A percentile compares a stretch with the other conserved stretches of the same genome.
These are phyloP conservation scores for Penicillium sp. DNA, from an alignment of 2,329 filamentous ascomycete genomes.

Conservation along the genomic window DNA sequence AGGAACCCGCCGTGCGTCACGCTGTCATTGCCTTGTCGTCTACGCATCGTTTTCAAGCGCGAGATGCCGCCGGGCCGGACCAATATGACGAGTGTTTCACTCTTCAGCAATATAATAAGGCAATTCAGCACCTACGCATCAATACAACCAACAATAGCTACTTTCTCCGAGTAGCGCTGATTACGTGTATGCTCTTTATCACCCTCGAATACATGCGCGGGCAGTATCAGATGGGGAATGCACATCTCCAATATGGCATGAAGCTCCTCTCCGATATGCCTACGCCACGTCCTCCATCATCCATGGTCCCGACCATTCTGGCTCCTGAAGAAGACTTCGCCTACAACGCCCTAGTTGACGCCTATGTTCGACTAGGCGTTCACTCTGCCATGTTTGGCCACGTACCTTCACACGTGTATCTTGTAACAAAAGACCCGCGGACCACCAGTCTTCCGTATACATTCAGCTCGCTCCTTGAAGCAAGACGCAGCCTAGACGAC, in stretches of 20 bases:
- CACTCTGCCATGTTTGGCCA: constrained; percentile 30
- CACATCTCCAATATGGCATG: constrained; percentile 34
- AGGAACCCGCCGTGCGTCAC: constrained; percentile 44
- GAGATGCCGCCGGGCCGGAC: constrained; percentile 3
- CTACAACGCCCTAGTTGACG: constrained; percentile 22
- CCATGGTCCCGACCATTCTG: constrained; percentile 13
- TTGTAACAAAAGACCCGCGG: constrained; percentile 10
- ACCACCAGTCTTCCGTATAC: constrained; percentile 7
- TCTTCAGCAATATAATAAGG: constrained; percentile 40
- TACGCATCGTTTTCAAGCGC: constrained; percentile 28
- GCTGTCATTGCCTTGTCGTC: constrained; percentile 44
- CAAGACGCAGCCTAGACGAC: constrained; percentile 22
- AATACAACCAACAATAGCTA: constrained; percentile 25
- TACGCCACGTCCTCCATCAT: background rate
- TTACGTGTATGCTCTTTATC: constrained; percentile 44
- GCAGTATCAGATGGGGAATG: constrained; percentile 24
- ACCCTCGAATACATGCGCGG: constrained; percentile 42
- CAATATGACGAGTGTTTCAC: constrained; percentile 29
- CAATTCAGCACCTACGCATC: constrained; percentile 36
- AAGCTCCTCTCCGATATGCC: constrained; percentile 25
- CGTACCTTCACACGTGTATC: constrained; percentile 12
- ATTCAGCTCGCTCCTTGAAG: constrained; percentile 16
- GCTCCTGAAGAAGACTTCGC: constrained; percentile 15
- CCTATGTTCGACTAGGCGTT: constrained; percentile 27
- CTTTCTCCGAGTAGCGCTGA: constrained; percentile 38